Conservation (phyloP, 805 yeast genomes). For the Scheffersomyces lignosus region DNA sequence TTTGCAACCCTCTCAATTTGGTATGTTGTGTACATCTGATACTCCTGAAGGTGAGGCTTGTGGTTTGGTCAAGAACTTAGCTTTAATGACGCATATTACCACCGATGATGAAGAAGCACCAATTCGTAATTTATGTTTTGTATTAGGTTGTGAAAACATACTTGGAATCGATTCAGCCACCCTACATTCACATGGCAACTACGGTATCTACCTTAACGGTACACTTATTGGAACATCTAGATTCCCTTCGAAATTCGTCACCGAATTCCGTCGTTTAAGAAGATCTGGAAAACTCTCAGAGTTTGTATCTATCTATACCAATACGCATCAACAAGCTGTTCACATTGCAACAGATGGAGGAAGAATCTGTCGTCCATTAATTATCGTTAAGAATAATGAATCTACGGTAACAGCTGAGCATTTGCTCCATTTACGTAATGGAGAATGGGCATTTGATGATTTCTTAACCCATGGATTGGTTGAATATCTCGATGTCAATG, state of each 20-base stretch:
- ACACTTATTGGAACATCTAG: slow-evolving; percentile 88
- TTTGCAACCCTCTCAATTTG: slow-evolving; percentile 97
- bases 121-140: slow-evolving; percentile 68
- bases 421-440: slow-evolving; percentile 58
- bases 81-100: slow-evolving; percentile 97
- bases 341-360: slow-evolving; percentile 99
- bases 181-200: slow-evolving; percentile 73
- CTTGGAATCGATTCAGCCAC: slow-evolving; percentile 78
- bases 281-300: slow-evolving; percentile 84
- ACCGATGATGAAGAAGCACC: slow-evolving; percentile 98
- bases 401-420: slow-evolving; percentile 76
- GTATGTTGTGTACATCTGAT: slow-evolving; percentile 98
- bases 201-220: slow-evolving; percentile 90
- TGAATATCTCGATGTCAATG: slow-evolving; percentile 87
- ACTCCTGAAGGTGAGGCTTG: slow-evolving; percentile 99
- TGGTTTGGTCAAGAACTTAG: slow-evolving; percentile 95
- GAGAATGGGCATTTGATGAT: slow-evolving; percentile 86
- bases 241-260: slow-evolving; percentile 80
- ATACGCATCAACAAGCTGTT: slow-evolving; percentile 87
- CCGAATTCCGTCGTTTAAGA: slow-evolving; percentile 74
- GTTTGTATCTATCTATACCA: slow-evolving; percentile 87
- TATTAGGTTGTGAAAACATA: slow-evolving; percentile 89
- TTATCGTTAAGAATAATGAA: slow-evolving; percentile 73
- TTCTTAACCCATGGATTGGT: slow-evolving; percentile 83
- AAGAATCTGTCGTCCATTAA: slow-evolving; percentile 93